Evolutionary conservation across 306 rosid species (phyloP).

Genomic region (Lathyrus aphaca): DNA sequence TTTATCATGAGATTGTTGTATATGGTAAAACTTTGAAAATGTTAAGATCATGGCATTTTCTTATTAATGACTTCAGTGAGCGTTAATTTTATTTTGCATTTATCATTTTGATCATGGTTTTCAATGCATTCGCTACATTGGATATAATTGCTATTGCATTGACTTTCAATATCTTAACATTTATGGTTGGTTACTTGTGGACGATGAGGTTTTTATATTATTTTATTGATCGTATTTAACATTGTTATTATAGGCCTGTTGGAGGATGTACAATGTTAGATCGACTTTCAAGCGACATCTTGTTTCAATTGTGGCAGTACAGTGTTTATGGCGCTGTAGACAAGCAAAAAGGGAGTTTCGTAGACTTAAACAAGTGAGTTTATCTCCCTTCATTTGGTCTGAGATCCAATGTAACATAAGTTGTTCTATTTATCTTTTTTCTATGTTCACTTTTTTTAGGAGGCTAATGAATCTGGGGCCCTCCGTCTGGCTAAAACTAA

Average conservation of each 20-base stretch:
- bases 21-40: conserved; percentile 32
- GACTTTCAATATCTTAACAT: conserved; percentile 26
- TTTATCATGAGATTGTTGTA: conserved; percentile 16
- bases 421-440: conserved; percentile 16
- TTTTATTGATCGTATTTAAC: conserved; percentile 34
- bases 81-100: conserved; percentile 18
- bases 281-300: conserved; percentile 57
- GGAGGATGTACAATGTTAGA: conserved; percentile 88
- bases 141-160: conserved; percentile 20
- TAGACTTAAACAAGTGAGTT: conserved; percentile 67
- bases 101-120: background rate
- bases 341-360: conserved; percentile 84
- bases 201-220: conserved; percentile 21
- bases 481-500: conserved; percentile 91
- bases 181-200: conserved; percentile 21
- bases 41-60: background rate
- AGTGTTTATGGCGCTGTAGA: conserved; percentile 87
- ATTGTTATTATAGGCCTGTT: conserved; percentile 60
- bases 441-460: conserved; percentile 55
- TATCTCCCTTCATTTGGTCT: background rate
- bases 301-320: conserved; percentile 72
- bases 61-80: conserved; percentile 14
- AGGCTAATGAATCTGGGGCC: conserved; percentile 97
- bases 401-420: conserved; percentile 18
- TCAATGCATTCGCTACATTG: conserved; percentile 20